These are phyloP conservation scores for Penicillium paxilli DNA, from an alignment of 495 filamentous ascomycete genomes.

Conservation along the genomic window DNA sequence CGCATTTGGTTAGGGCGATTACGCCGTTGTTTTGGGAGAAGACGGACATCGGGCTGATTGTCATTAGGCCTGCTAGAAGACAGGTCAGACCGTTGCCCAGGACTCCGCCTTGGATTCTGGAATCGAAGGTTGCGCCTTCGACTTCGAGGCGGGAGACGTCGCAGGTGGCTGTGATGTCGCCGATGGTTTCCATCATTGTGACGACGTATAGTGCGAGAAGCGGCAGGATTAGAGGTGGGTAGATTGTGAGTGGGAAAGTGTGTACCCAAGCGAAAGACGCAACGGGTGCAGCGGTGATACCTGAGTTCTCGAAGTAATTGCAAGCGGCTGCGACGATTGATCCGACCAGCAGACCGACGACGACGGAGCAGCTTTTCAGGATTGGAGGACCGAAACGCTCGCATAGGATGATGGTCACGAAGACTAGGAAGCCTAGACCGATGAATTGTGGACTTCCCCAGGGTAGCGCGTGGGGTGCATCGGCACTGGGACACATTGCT, in stretches of 20 bases:
- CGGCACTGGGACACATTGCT: conserved; percentile 67
- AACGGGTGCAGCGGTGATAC: conserved; percentile 70
- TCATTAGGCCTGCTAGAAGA: conserved; percentile 75
- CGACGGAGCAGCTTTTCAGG: conserved; percentile 73
- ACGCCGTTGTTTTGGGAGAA: conserved; percentile 92
- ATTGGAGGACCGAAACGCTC: conserved; percentile 82
- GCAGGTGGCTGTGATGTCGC: conserved; percentile 58
- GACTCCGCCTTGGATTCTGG: conserved; percentile 86
- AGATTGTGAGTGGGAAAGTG: conserved; percentile 79
- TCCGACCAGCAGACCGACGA: conserved; percentile 78
- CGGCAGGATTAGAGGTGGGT: conserved; percentile 82
- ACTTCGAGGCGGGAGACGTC: conserved; percentile 86
- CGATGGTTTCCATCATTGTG: conserved; percentile 86
- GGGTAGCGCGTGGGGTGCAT: conserved; percentile 75
- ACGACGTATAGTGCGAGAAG: conserved; percentile 86
- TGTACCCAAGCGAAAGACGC: conserved; percentile 89
- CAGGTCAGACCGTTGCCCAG: conserved; percentile 76
- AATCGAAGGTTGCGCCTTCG: conserved; percentile 78
- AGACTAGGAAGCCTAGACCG: conserved; percentile 87
- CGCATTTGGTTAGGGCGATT: conserved; percentile 85
- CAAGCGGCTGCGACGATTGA: conserved; percentile 85
- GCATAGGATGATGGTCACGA: conserved; percentile 83
- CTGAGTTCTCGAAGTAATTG: conserved; percentile 75
- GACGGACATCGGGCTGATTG: conserved; percentile 81
- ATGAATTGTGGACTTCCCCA: conserved; percentile 90